Conservation (phyloP, 2,329 filamentous ascomycete genomes). For the Trichoderma aggressivum region DNA sequence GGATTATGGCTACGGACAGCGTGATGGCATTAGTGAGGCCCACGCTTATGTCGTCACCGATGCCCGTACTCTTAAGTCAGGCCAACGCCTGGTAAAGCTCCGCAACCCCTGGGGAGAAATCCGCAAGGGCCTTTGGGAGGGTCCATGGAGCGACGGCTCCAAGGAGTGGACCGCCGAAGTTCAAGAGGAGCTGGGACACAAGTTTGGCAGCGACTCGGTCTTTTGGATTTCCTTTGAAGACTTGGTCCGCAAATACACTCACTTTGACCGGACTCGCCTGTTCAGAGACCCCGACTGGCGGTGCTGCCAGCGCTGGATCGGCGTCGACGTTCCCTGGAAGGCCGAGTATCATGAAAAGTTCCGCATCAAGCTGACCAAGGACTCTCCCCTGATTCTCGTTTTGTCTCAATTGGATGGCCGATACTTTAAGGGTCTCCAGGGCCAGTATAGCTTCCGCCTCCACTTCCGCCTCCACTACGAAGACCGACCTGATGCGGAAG, state of each 20-base stretch:
- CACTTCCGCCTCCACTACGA: slow-evolving; percentile 50
- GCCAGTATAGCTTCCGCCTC: slow-evolving; percentile 53
- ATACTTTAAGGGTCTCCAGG: slow-evolving; percentile 59
- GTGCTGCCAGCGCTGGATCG: slow-evolving; percentile 58
- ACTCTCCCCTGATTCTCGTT: slow-evolving; percentile 57
- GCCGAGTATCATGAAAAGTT: slow-evolving; percentile 61
- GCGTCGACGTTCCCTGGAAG: slow-evolving; percentile 60
- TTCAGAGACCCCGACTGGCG: slow-evolving; percentile 58
- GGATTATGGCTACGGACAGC: slow-evolving; percentile 58
- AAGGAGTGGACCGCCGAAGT: slow-evolving; percentile 60
- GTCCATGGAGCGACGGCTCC: slow-evolving; percentile 57
- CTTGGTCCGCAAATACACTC: slow-evolving; percentile 58
- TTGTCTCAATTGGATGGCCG: slow-evolving; percentile 60
- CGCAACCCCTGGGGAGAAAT: slow-evolving; percentile 59
- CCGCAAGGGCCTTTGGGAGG: slow-evolving; percentile 58
- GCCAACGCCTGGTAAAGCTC: slow-evolving; percentile 56
- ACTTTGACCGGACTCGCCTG: slow-evolving; percentile 60
- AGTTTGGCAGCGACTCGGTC: slow-evolving; percentile 59
- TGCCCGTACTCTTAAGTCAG: slow-evolving; percentile 49
- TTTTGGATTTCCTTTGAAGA: slow-evolving; percentile 64
- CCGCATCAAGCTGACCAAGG: slow-evolving; percentile 52
- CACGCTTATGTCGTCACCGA: slow-evolving; percentile 62
- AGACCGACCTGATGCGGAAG: slow-evolving; percentile 49
- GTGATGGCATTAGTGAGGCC: slow-evolving; percentile 55
- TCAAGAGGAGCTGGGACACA: slow-evolving; percentile 55